These are phyloP conservation scores for Ricinus communis DNA, from an alignment of 345 rosid species.

Conservation along the genomic window DNA sequence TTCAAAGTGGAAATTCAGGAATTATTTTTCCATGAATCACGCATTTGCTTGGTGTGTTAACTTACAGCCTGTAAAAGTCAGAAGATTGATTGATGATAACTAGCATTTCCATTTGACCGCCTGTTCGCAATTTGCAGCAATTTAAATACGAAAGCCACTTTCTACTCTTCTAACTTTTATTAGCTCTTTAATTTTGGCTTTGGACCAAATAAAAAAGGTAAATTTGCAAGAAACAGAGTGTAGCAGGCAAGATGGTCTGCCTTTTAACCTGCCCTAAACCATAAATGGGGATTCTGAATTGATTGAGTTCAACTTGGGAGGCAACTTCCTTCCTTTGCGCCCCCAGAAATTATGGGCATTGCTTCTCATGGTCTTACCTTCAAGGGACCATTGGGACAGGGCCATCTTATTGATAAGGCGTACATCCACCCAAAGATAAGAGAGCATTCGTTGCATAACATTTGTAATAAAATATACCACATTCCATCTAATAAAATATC, in stretches of 20 bases:
- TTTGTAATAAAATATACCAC: no score
- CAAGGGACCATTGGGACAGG: no score
- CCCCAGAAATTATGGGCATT: no score
- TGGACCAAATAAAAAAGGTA: background rate
- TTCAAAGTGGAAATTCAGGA: background rate
- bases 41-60: background rate
- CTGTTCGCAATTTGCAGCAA: no score
- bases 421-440: no score
- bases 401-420: no score
- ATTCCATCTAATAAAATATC: no score
- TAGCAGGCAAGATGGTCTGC: background rate
- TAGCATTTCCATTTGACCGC: background rate
- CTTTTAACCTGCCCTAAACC: background rate
- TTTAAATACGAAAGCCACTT: background rate
- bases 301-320: background rate
- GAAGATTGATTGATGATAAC: background rate
- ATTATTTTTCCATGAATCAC: background rate
- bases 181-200: no score
- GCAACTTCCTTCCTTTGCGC: background rate
- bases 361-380: no score
- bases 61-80: background rate
- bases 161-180: no score
- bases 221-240: background rate
- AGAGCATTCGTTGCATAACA: no score
- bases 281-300: background rate